phyloP scores from a whole-genome alignment of 129 eudicot genomes.

The Centrapalus pauciflorus region DNA sequence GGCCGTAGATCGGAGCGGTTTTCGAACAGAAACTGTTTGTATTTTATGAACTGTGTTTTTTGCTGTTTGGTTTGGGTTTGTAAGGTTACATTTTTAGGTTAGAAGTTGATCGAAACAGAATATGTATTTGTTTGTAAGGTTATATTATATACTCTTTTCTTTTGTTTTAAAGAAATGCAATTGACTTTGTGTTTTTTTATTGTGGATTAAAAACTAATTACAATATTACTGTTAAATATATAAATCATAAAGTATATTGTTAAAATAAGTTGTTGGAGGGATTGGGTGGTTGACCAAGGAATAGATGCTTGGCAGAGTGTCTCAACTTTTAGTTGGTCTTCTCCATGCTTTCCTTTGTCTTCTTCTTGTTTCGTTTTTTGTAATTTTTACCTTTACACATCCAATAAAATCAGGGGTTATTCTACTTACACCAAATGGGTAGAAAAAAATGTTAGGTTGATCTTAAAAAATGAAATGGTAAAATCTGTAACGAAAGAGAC shows the following conservation, averaged over 20 bases:
- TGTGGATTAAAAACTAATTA: background rate
- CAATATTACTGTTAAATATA: too few relatives aligned
- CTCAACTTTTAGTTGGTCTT: conserved; percentile 14
- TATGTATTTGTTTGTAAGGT: conserved; percentile 20
- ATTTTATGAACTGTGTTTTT: conserved; percentile 1
- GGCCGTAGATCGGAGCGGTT: background rate
- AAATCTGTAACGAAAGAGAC: too few relatives aligned
- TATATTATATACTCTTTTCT: conserved; percentile 11
- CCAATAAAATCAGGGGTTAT: too few relatives aligned
- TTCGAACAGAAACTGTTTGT: conserved; percentile 14
- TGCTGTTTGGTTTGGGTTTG: conserved; percentile 3
- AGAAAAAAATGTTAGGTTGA: too few relatives aligned
- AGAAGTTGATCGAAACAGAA: conserved; percentile 19
- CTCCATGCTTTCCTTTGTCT: conserved; percentile 19
- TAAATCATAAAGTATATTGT: too few relatives aligned
- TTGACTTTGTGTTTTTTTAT: conserved; percentile 9
- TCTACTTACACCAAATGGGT: too few relatives aligned
- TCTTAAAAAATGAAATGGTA: too few relatives aligned
- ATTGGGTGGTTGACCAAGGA: conserved; percentile 19
- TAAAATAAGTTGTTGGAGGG: conserved; percentile 4
- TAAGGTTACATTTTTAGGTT: conserved; percentile 21
- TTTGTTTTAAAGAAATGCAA: conserved; percentile 9
- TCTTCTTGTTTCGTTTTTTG: conserved; percentile 11
- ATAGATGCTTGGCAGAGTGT: conserved; percentile 15
- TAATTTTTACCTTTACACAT: background rate